Evolutionary conservation across 2,329 filamentous ascomycete genomes (phyloP).

Genomic region (Penicillium freii): DNA sequence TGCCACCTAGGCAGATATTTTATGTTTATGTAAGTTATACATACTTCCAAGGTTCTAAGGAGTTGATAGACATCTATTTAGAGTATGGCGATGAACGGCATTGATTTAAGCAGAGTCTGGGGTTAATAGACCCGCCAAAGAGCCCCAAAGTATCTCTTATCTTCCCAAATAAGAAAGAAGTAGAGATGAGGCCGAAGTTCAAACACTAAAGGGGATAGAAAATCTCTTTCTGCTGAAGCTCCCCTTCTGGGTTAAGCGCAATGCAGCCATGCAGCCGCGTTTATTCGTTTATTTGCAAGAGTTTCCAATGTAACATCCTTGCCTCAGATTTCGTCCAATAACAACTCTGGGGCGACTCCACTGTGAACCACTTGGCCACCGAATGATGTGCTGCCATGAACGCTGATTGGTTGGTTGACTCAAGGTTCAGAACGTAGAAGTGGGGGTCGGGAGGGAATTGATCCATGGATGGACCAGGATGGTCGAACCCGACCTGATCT

Average conservation of each 20-base stretch:
- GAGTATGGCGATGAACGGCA: not conserved
- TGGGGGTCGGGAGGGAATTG: not conserved
- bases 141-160: conserved; percentile 2
- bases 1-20: not conserved
- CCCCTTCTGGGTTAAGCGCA: conserved; percentile 35
- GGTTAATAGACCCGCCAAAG: not conserved
- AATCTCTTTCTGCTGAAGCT: conserved; percentile 36
- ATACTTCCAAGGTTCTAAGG: not conserved
- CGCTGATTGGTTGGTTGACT: conserved; percentile 22
- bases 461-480: conserved; percentile 2
- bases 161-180: conserved; percentile 5
- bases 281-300: conserved; percentile 3
- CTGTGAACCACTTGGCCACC: conserved; percentile 10
- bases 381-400: not conserved
- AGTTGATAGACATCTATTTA: not conserved
- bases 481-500: conserved; percentile 3
- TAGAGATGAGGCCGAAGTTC: not conserved
- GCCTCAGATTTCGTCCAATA: conserved; percentile 18
- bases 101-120: not conserved
- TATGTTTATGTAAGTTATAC: not conserved
- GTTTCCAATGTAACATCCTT: conserved; percentile 11
- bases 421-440: conserved; percentile 10
- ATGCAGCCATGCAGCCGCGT: conserved; percentile 9
- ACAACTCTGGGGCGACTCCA: conserved; percentile 7
- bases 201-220: conserved; percentile 1